A percentile compares a stretch with the other conserved stretches of the same genome.
phyloP scores from a whole-genome alignment of 495 filamentous ascomycete species.

The Tuber borchii region DNA sequence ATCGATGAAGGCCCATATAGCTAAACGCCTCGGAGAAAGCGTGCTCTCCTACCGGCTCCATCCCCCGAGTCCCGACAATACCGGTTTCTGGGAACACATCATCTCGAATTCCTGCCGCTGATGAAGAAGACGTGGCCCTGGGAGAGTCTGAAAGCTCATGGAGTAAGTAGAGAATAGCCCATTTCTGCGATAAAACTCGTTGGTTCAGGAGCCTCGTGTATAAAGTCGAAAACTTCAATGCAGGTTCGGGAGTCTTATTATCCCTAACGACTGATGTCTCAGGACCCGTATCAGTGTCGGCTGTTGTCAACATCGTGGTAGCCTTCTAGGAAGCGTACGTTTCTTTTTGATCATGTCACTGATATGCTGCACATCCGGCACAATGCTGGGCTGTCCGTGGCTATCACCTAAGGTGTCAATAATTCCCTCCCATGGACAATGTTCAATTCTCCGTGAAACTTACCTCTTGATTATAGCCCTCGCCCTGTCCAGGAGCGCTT shows the following conservation, averaged over 20 bases:
- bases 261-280: conserved; percentile 55
- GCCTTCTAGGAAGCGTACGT: conserved; percentile 41
- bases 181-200: conserved; percentile 89
- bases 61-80: neutral
- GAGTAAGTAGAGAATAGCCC: conserved; percentile 88
- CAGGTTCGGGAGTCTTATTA: conserved; percentile 71
- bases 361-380: conserved; percentile 75
- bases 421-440: neutral
- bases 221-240: conserved; percentile 78
- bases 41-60: conserved; percentile 17
- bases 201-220: conserved; percentile 80
- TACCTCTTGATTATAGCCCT: conserved; percentile 50
- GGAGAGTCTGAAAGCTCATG: conserved; percentile 68
- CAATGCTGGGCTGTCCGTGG: conserved; percentile 41
- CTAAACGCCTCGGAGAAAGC: conserved; percentile 39
- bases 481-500: conserved; percentile 51
- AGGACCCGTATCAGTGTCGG: conserved; percentile 8
- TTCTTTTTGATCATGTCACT: conserved; percentile 84
- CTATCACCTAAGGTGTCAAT: conserved; percentile 18
- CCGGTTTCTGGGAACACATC: conserved; percentile 24
- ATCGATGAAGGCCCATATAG: conserved; percentile 40
- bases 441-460: conserved; percentile 13
- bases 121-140: conserved; percentile 46
- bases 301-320: neutral
- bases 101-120: conserved; percentile 13